Conservation (phyloP, 2,329 filamentous ascomycete species). For the Ophiocordyceps camponoti-floridani region DNA sequence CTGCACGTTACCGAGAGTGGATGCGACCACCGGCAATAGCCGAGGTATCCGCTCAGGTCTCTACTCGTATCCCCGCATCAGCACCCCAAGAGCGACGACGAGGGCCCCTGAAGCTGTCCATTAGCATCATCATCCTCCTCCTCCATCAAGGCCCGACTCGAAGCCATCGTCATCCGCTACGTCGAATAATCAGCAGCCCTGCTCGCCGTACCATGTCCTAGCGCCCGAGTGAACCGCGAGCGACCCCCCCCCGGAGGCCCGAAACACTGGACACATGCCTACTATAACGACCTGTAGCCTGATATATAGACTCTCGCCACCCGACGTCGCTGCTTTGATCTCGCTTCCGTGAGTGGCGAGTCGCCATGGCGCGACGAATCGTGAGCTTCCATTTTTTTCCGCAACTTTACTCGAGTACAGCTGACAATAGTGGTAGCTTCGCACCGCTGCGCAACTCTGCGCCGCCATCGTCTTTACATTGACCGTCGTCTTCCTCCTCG, state of each 20-base stretch:
- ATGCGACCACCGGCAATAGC: neutral
- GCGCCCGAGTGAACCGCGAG: neutral
- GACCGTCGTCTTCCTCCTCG: slow-evolving; percentile 62
- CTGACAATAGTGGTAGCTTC: slow-evolving; percentile 22
- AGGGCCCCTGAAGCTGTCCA: neutral
- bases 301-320: neutral
- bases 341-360: neutral
- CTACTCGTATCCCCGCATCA: neutral
- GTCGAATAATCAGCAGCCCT: too few species aligned
- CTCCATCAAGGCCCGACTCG: neutral
- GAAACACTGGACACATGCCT: neutral
- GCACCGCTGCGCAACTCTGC: slow-evolving; percentile 59
- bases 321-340: neutral
- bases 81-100: too few species aligned
- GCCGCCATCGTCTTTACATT: slow-evolving; percentile 48
- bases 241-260: neutral
- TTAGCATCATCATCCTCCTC: neutral
- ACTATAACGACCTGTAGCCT: neutral
- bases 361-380: slow-evolving; percentile 18
- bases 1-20: neutral
- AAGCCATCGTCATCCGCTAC: neutral
- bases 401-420: neutral
- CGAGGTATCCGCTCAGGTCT: neutral
- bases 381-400: slow-evolving; percentile 8
- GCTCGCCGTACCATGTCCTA: slow-evolving; percentile 2